Conservation (phyloP, 352 stramenopile species). For the Pythium sukuiense region DNA sequence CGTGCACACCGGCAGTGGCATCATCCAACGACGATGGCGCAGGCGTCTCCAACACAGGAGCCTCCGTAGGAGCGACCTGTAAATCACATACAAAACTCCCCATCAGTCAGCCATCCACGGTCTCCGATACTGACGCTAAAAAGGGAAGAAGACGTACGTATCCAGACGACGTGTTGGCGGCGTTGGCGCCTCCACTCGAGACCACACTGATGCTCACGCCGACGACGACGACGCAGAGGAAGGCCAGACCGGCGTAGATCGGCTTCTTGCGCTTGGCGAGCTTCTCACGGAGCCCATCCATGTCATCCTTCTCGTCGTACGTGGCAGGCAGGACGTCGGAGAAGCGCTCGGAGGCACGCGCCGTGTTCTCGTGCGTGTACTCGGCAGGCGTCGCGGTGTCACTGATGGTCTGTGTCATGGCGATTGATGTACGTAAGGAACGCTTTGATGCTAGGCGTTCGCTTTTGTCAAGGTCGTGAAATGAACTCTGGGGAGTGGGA, state of each 20-base stretch:
- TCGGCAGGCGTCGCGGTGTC: background rate
- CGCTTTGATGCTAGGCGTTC: background rate
- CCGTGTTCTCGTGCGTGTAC: conserved; percentile 43
- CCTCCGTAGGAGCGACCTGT: background rate
- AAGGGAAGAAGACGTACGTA: background rate
- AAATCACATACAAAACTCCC: background rate
- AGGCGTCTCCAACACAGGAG: background rate
- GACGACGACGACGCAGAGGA: conserved; percentile 49
- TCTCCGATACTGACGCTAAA: too few species aligned
- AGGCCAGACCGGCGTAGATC: conserved; percentile 47
- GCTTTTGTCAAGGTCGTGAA: background rate
- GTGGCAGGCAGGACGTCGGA: conserved; percentile 28
- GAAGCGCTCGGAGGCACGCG: conserved; percentile 37
- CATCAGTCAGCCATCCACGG: background rate
- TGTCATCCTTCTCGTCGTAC: conserved; percentile 60
- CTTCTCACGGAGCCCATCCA: conserved; percentile 36
- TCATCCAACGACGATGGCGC: background rate
- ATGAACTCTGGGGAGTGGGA: background rate
- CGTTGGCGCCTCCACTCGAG: background rate
- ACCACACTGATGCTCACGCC: conserved; percentile 36
- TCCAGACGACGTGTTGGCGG: background rate
- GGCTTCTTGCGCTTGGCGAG: conserved; percentile 54
- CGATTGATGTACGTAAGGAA: background rate
- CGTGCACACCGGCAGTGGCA: conserved; percentile 3
- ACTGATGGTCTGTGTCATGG: background rate